Evolutionary conservation across 1,284 basidiomycete species (phyloP).

Genomic region (Schizophyllum commune): DNA sequence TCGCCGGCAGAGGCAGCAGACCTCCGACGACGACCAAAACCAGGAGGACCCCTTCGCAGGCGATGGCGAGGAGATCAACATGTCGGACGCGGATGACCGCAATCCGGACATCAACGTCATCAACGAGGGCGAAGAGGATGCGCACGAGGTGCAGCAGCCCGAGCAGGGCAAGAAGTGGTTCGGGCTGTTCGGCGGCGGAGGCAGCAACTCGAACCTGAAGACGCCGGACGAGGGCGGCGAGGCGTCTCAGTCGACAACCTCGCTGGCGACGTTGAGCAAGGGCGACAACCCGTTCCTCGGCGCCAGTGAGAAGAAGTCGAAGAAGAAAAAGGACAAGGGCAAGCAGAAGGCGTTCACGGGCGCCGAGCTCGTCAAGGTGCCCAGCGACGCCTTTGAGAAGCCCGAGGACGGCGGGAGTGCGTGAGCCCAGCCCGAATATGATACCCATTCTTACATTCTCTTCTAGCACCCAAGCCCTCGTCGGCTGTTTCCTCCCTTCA

Average conservation of each 20-base stretch:
- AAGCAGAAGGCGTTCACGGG: conserved; percentile 10
- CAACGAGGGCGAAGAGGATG: neutral
- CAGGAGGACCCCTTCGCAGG: neutral
- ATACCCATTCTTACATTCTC: neutral
- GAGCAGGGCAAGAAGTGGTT: neutral
- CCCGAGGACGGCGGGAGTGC: neutral
- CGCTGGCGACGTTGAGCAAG: conserved; percentile 8
- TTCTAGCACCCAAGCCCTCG: neutral
- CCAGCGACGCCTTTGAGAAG: neutral
- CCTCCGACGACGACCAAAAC: neutral
- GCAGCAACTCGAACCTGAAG: conserved; percentile 11
- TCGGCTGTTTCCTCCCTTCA: neutral
- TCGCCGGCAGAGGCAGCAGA: neutral
- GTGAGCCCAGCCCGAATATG: neutral
- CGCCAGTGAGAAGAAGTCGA: conserved; percentile 11
- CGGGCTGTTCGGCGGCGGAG: conserved; percentile 9
- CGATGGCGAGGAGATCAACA: neutral
- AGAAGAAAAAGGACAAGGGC: conserved; percentile 13
- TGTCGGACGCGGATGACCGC: neutral
- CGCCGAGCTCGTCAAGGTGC: conserved; percentile 12
- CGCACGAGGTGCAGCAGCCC: conserved; percentile 6
- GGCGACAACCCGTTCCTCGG: conserved; percentile 15
- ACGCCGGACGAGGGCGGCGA: conserved; percentile 15
- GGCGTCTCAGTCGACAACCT: conserved; percentile 15
- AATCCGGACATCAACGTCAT: conserved; percentile 6